A percentile compares a stretch with the other conserved stretches of the same genome.
Evolutionary conservation across 345 rosid genomes (phyloP).

Genomic region (Salix dunnii): DNA sequence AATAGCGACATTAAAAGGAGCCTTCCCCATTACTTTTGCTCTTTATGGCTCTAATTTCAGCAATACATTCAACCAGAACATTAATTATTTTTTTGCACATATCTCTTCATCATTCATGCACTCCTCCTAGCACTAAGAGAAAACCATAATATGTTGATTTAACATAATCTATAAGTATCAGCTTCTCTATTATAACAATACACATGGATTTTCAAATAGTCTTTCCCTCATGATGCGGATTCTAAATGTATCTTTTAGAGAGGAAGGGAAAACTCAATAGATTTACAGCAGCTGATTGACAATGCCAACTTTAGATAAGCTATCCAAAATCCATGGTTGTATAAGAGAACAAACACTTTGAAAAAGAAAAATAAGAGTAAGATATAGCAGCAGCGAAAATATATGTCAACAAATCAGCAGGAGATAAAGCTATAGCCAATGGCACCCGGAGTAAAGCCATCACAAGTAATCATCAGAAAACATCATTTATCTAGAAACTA

Average conservation of each 20-base stretch:
- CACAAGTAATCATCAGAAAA: conserved; percentile 1
- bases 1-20: not conserved
- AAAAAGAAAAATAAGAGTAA: not conserved
- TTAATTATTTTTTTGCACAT: not conserved
- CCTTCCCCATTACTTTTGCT: not conserved
- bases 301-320: not conserved
- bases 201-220: not conserved
- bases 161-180: not conserved
- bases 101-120: not conserved
- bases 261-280: not conserved
- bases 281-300: not conserved
- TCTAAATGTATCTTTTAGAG: not conserved
- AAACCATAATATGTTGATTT: not conserved
- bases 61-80: not conserved
- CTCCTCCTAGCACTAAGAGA: not conserved
- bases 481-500: not conserved
- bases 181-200: not conserved
- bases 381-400: not conserved
- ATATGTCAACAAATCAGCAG: not conserved
- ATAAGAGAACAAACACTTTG: not conserved
- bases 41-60: not conserved
- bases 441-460: not conserved
- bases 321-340: not conserved
- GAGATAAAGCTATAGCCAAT: conserved; percentile 2
- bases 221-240: not conserved